Conservation (phyloP, 177 flowering plant species). For the Telopea speciosissima region DNA sequence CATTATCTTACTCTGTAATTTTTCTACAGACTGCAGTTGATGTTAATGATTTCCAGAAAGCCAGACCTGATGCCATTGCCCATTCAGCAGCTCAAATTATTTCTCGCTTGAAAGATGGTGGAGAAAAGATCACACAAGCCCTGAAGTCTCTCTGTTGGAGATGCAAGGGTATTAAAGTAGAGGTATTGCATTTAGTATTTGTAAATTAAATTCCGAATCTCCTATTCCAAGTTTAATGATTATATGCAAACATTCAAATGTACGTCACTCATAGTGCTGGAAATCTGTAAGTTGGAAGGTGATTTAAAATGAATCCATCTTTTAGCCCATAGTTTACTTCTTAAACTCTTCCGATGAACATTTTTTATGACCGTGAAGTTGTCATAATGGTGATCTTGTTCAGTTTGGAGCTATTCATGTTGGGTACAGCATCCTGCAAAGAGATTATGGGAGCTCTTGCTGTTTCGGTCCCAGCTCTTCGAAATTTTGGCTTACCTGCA, state of each 20-base stretch:
- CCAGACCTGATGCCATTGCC: conserved; percentile 84
- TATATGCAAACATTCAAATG: background rate
- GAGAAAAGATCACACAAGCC: conserved; percentile 69
- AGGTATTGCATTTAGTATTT: conserved; percentile 42
- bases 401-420: background rate
- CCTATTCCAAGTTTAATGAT: background rate
- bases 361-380: no score
- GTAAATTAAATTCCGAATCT: background rate
- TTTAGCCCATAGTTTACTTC: no score
- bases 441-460: background rate
- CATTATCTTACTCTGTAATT: background rate
- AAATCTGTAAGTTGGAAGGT: background rate
- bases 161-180: conserved; percentile 77
- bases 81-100: conserved; percentile 76
- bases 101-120: conserved; percentile 77
- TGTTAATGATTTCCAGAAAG: conserved; percentile 57
- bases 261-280: conserved; percentile 1
- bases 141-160: conserved; percentile 85
- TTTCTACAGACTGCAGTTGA: conserved; percentile 55
- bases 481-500: background rate
- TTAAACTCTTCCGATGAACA: background rate
- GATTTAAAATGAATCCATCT: background rate
- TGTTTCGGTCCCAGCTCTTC: background rate
- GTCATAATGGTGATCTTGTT: no score
- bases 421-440: background rate